Base-by-base conservation (phyloP, 768 basidiomycete genomes). In the Macrolepiota fuliginosa region DNA sequence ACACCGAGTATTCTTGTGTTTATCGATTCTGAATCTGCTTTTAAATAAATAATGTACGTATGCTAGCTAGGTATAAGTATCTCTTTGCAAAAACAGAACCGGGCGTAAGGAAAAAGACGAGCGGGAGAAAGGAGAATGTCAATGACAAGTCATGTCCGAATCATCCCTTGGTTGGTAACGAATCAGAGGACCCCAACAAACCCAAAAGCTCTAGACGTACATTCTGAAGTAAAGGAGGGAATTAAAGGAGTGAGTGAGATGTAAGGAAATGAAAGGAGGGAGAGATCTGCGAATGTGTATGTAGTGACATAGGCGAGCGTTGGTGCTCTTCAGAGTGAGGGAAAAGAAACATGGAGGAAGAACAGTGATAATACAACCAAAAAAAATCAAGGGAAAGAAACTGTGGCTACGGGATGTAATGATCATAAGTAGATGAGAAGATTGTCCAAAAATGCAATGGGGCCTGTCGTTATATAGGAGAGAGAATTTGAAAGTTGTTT, bases 11-110 rank as follows among this genome's bases (percentile, higher is more conserved):
- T 45, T 45, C 42, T 45, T 45, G 17, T 2, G 19, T 45, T 45
- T 15, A 32, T 32, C 29, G 7, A 32, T 32, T 45, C 42, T 45
- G 17, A 19, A 19, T 45, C 19, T 50, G 27, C 24, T 22, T 29
- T 29, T 40, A 19, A 50, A n/a, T 51, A 50, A 24, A 27, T 39
- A 65, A 63, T 64, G 68, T 69, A 68, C 65, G 54, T 55, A 62
- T 63, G 51, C 37, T 67, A 66, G 62, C 62, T 64, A 61, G 63
- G 64, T 66, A 60, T 67, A 65, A 65, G 70, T 66, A 64, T 61
- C 22, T 53, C 24, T 29, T 35, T 45, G 42, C 42, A 45, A 62
- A 49, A 55, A 62, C 62, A 59, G 53, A 53, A 54, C 32, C 62
- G 55, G 19, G 13, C 19, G 36, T 12, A 22, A 51, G 35, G 11